Percentiles rank a stretch among this genome's conserved stretches.
These are phyloP conservation scores for Pistacia integerrima DNA, from an alignment of 345 rosid genomes.

Conservation along the genomic window DNA sequence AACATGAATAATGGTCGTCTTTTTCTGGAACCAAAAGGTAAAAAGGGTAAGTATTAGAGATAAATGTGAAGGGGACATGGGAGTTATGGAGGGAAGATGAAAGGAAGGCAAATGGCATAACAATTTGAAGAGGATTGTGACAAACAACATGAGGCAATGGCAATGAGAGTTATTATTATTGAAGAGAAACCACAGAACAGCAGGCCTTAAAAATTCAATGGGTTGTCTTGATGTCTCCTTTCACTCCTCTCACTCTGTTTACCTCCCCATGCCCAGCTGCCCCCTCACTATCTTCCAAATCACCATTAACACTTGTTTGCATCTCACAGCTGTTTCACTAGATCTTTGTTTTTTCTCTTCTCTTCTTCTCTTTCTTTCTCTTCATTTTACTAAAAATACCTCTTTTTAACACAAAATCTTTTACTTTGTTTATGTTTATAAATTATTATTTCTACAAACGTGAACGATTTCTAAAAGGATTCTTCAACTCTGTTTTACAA, in stretches of 20 bases:
- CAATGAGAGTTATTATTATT: not conserved
- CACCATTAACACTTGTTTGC: not conserved
- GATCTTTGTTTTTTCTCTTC: not conserved
- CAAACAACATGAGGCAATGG: not conserved
- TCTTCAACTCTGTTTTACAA: too few relatives aligned
- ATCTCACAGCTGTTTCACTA: not conserved
- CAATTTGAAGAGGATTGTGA: conserved; percentile 6
- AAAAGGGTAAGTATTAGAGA: not conserved
- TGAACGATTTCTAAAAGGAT: too few relatives aligned
- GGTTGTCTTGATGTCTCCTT: conserved; percentile 12
- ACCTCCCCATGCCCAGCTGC: conserved; percentile 14
- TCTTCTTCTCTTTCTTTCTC: not conserved
- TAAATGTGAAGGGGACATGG: conserved; percentile 16
- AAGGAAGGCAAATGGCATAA: not conserved
- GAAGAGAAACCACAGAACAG: not conserved
- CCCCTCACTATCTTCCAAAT: not conserved
- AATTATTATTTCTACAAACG: too few relatives aligned
- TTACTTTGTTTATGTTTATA: too few relatives aligned
- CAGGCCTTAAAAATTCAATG: not conserved
- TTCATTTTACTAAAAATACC: too few relatives aligned
- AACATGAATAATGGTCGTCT: too few relatives aligned
- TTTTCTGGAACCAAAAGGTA: too few relatives aligned
- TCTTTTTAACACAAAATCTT: too few relatives aligned
- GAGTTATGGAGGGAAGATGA: not conserved
- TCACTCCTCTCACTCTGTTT: not conserved